Percentiles rank a stretch among this genome's conserved stretches.
These are phyloP conservation scores for Parastagonospora avenae DNA, from an alignment of 2,329 filamentous ascomycete genomes.

Conservation along the genomic window DNA sequence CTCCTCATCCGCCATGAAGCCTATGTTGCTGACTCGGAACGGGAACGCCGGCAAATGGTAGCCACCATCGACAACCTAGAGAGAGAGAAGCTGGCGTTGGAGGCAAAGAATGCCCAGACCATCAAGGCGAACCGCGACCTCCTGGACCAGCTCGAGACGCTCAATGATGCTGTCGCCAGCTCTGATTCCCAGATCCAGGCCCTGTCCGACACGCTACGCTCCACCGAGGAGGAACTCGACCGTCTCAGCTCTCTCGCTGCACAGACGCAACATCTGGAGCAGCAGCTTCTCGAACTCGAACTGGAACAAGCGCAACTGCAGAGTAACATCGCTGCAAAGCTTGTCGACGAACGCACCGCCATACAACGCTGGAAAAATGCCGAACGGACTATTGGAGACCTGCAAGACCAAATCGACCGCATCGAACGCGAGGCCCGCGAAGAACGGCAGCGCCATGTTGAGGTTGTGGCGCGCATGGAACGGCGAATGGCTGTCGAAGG, in stretches of 20 bases:
- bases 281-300: slow-evolving; percentile 79
- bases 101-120: slow-evolving; percentile 75
- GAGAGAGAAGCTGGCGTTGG: slow-evolving; percentile 69
- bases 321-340: slow-evolving; percentile 67
- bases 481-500: slow-evolving; percentile 80
- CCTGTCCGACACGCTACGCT: slow-evolving; percentile 76
- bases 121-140: slow-evolving; percentile 83
- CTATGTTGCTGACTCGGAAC: slow-evolving; percentile 90
- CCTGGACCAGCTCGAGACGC: slow-evolving; percentile 79
- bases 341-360: slow-evolving; percentile 78
- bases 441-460: slow-evolving; percentile 79
- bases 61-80: slow-evolving; percentile 77
- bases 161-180: slow-evolving; percentile 79
- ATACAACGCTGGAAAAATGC: slow-evolving; percentile 84
- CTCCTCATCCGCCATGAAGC: slow-evolving; percentile 90
- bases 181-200: slow-evolving; percentile 80
- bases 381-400: slow-evolving; percentile 74
- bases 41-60: slow-evolving; percentile 76
- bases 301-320: slow-evolving; percentile 78
- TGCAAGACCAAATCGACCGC: slow-evolving; percentile 85
- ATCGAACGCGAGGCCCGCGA: slow-evolving; percentile 84
- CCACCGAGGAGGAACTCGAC: slow-evolving; percentile 77
- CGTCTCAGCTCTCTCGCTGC: slow-evolving; percentile 74
- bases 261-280: slow-evolving; percentile 78
- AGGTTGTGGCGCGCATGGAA: slow-evolving; percentile 83